Percentiles rank a stretch among this genome's conserved stretches.
Conservation (phyloP, 805 yeast genomes). For the Barnettozyma botsteinii region DNA sequence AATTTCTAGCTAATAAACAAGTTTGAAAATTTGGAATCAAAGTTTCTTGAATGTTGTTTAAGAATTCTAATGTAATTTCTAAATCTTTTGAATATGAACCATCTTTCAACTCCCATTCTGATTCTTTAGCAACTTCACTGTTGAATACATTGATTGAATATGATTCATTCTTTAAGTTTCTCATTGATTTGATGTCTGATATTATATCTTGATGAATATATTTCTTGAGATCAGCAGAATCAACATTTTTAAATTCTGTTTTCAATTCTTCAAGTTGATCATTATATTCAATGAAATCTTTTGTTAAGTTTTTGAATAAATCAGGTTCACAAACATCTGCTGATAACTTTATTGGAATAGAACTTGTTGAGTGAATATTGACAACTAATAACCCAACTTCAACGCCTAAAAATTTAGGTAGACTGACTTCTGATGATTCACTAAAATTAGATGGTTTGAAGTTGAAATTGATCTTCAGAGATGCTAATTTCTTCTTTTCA, state of each 20-base stretch:
- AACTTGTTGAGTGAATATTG: slow-evolving; percentile 29
- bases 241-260: slow-evolving; percentile 6
- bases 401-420: slow-evolving; percentile 14
- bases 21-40: slow-evolving; percentile 58
- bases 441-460: slow-evolving; percentile 25
- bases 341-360: slow-evolving; percentile 39
- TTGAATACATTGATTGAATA: slow-evolving; percentile 6
- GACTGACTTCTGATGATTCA: slow-evolving; percentile 27
- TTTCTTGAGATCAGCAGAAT: slow-evolving; percentile 5
- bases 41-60: slow-evolving; percentile 41
- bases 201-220: slow-evolving; percentile 12
- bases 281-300: slow-evolving; percentile 18
- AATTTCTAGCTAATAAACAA: slow-evolving; percentile 55
- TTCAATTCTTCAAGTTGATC: slow-evolving; percentile 17
- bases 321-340: slow-evolving; percentile 23
- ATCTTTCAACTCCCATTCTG: slow-evolving; percentile 18
- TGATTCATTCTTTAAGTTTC: slow-evolving; percentile 13
- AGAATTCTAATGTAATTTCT: slow-evolving; percentile 36
- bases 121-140: slow-evolving; percentile 14
- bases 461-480: slow-evolving; percentile 26
- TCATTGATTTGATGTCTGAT: slow-evolving; percentile 20
- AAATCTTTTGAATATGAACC: slow-evolving; percentile 20
- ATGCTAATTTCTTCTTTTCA: slow-evolving; percentile 24
- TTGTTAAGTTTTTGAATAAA: slow-evolving; percentile 18
- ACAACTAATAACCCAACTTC: slow-evolving; percentile 29